phyloP scores from a whole-genome alignment of 164 flowering plant genomes.

The Vitis cinerea region DNA sequence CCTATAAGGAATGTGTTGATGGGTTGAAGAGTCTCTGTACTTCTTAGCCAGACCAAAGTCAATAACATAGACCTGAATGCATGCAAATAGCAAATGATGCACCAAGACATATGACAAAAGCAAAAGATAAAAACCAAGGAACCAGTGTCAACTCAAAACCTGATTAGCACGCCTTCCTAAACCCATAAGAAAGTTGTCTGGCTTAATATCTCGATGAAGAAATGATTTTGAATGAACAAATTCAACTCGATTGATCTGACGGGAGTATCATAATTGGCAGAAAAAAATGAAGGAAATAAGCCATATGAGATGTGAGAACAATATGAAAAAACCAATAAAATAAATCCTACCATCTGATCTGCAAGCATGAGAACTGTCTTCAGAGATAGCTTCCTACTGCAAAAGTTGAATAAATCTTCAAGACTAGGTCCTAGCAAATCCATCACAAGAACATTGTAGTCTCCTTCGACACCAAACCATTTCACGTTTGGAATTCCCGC shows the following conservation, averaged over 20 bases:
- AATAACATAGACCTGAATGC: constrained; percentile 52
- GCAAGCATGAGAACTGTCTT: constrained; percentile 82
- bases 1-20: constrained; percentile 76
- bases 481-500: constrained; percentile 72
- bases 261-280: constrained; percentile 1
- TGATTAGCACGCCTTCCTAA: constrained; percentile 72
- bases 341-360: constrained; percentile 63
- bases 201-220: constrained; percentile 71
- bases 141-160: constrained; percentile 23
- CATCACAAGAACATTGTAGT: constrained; percentile 76
- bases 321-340: not conserved
- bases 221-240: constrained; percentile 69
- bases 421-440: constrained; percentile 80
- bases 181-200: constrained; percentile 76
- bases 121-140: not conserved
- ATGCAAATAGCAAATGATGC: not conserved
- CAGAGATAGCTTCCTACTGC: constrained; percentile 67
- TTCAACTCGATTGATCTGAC: constrained; percentile 66
- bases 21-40: constrained; percentile 61
- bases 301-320: not conserved
- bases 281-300: not conserved
- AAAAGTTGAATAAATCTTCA: constrained; percentile 74
- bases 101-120: not conserved
- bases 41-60: constrained; percentile 81
- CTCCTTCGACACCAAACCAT: constrained; percentile 83